These are phyloP conservation scores for Pisolithus albus DNA, from an alignment of 768 basidiomycete genomes.

Conservation along the genomic window DNA sequence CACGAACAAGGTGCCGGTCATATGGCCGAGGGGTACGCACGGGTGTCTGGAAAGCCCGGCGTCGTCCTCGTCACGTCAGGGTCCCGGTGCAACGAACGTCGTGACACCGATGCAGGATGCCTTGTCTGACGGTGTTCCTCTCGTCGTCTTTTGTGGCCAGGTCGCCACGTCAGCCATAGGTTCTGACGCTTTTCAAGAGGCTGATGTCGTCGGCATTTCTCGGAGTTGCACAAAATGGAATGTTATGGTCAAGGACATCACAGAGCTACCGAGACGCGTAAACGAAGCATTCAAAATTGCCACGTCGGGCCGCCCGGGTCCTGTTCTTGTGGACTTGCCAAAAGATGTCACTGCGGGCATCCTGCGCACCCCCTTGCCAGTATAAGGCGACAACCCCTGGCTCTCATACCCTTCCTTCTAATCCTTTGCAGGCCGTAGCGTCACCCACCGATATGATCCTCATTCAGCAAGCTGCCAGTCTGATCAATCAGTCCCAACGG, in stretches of 20 bases:
- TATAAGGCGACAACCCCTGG: constrained; percentile 85
- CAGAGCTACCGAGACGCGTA: constrained; percentile 89
- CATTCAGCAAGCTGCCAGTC: constrained; percentile 75
- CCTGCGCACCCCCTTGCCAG: constrained; percentile 75
- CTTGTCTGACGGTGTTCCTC: constrained; percentile 85
- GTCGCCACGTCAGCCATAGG: constrained; percentile 99
- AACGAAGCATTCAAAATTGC: constrained; percentile 99
- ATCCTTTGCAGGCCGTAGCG: constrained; percentile 56
- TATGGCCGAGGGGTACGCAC: constrained; percentile 98
- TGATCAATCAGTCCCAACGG: constrained; percentile 88
- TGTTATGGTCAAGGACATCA: constrained; percentile 97
- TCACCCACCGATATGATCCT: constrained; percentile 56
- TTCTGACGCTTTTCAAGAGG: constrained; percentile 99
- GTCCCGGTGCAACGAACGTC: constrained; percentile 97
- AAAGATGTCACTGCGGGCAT: constrained; percentile 97
- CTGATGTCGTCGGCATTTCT: constrained; percentile 94
- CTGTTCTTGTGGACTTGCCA: constrained; percentile 97
- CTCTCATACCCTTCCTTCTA: constrained; percentile 63
- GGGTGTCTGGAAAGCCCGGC: constrained; percentile 94
- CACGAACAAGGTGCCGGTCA: constrained; percentile 99
- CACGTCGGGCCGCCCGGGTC: constrained; percentile 92
- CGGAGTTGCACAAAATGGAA: constrained; percentile 99
- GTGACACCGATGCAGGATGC: constrained; percentile 98
- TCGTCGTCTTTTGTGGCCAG: constrained; percentile 95
- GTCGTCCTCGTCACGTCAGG: constrained; percentile 98